These are phyloP conservation scores for Tolypocladium nubicola DNA, from an alignment of 2,329 filamentous ascomycete genomes.

Conservation along the genomic window DNA sequence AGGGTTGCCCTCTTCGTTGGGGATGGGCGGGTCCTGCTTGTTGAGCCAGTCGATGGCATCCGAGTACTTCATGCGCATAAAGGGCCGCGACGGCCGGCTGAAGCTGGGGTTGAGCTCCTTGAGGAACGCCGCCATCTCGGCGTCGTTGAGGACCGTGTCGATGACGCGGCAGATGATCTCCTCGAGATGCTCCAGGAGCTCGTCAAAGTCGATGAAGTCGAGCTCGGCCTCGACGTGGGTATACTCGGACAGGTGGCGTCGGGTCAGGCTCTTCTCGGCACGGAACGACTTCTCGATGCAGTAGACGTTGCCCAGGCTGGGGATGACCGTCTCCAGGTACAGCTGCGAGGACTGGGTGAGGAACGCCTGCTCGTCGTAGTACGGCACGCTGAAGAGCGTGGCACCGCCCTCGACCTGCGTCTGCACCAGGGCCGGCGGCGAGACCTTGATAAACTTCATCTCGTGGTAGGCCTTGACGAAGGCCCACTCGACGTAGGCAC, in stretches of 20 bases:
- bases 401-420: constrained; percentile 90
- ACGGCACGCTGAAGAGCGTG: constrained; percentile 81
- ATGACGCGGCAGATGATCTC: constrained; percentile 79
- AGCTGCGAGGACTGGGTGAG: constrained; percentile 95
- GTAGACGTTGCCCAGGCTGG: constrained; percentile 88
- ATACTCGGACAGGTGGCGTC: constrained; percentile 91
- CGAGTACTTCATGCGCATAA: constrained; percentile 87
- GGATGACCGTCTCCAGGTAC: constrained; percentile 90
- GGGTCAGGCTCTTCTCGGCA: constrained; percentile 89
- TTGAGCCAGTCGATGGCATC: constrained; percentile 93
- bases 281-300: constrained; percentile 99
- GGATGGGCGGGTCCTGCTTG: constrained; percentile 63
- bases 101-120: constrained; percentile 89
- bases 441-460: constrained; percentile 68
- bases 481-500: constrained; percentile 68
- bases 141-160: constrained; percentile 64
- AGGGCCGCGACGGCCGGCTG: constrained; percentile 69
- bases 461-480: constrained; percentile 75
- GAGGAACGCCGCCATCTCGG: constrained; percentile 60
- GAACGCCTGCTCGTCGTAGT: constrained; percentile 85
- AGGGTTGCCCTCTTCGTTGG: constrained; percentile 82
- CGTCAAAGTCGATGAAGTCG: constrained; percentile 88
- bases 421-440: constrained; percentile 83
- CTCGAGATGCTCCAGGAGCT: constrained; percentile 81
- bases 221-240: constrained; percentile 94